Conservation (phyloP, 495 filamentous ascomycete species). For the Thermochaetoides thermophila region DNA sequence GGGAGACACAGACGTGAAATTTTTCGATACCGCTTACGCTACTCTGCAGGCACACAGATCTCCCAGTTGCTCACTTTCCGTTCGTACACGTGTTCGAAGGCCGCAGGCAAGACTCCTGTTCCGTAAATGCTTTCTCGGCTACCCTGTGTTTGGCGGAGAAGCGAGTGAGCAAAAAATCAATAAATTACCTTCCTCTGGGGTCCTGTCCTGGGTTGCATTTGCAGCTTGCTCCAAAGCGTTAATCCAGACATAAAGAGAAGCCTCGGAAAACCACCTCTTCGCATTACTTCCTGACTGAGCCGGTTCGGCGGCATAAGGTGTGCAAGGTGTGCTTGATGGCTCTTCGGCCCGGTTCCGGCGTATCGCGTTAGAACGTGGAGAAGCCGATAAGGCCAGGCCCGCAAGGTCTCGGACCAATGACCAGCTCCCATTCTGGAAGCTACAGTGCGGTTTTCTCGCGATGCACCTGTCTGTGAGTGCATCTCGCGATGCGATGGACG, state of each 20-base stretch:
- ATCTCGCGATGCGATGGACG: too few species aligned
- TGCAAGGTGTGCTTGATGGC: slow-evolving; percentile 3
- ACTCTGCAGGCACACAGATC: too few species aligned
- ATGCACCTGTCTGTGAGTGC: too few species aligned
- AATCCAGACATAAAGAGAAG: background rate
- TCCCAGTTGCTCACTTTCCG: too few species aligned
- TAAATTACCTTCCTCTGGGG: slow-evolving; percentile 1
- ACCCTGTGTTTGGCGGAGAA: slow-evolving; percentile 4
- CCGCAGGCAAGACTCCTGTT: background rate
- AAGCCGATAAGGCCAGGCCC: background rate
- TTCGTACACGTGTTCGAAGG: too few species aligned
- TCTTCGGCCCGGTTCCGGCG: slow-evolving; percentile 6
- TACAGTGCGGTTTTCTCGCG: too few species aligned
- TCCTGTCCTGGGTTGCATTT: background rate
- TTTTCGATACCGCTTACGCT: too few species aligned
- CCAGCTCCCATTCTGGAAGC: background rate
- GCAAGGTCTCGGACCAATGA: background rate
- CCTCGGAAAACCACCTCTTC: background rate
- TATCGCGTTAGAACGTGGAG: background rate
- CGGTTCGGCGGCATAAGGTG: background rate
- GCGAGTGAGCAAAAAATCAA: too few species aligned
- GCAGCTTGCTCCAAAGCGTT: background rate
- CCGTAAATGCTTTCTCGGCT: slow-evolving; percentile 3
- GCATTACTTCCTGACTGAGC: slow-evolving; percentile 3
- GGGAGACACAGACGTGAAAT: slow-evolving; percentile 4